Evolutionary conservation across 2,329 filamentous ascomycete genomes (phyloP), one percentile per base, ranked within the genome.

Genomic region (Trichoderma asperellum): DNA sequence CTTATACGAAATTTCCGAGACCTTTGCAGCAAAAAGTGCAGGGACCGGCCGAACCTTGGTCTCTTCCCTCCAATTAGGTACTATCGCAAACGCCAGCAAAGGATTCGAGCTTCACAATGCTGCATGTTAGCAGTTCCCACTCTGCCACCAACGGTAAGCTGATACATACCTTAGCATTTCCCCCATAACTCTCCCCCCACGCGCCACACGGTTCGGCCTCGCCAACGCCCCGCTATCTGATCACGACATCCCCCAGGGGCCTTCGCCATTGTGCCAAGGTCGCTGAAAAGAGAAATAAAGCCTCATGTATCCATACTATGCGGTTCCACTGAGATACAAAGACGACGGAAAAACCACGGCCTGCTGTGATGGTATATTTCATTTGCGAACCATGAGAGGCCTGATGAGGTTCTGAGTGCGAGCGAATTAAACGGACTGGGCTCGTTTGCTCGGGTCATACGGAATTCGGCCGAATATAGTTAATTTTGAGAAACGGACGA

Each of bases 101-200:
- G 21, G 32, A 66, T n/a, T 49, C 21, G n/a, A 27, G 21, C 12
- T 21, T 29, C 34, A 64, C 32, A n/a, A 18, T 43, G 40, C 16
- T n/a, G 40, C 6, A n/a, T n/a, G 40, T 10, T 18, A 43, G 18
- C 18, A 55, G 52, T 21, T 64, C 35, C 53, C 35, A 56, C 34
- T 43, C 35, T n/a, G 27, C 47, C 61, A 35, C 55, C 53, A n/a
- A 67, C 7, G 16, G 53, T 67, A 67, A 67, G 64, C 64, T 67
- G 64, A 67, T 56, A 29, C 4, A 67, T 56, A 29, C 4, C 21
- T 16, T 43, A 43, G 6, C n/a, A n/a, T 43, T 43, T 43, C 40
- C 32, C 32, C 55, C 35, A 35, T 27, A 34, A 29, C 40, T 37
- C 24, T 24, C 35, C 43, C 55, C 32, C 64, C 64, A 67, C 64